phyloP scores from a whole-genome alignment of 106 monocot species.

The Dendrobium nobile region DNA sequence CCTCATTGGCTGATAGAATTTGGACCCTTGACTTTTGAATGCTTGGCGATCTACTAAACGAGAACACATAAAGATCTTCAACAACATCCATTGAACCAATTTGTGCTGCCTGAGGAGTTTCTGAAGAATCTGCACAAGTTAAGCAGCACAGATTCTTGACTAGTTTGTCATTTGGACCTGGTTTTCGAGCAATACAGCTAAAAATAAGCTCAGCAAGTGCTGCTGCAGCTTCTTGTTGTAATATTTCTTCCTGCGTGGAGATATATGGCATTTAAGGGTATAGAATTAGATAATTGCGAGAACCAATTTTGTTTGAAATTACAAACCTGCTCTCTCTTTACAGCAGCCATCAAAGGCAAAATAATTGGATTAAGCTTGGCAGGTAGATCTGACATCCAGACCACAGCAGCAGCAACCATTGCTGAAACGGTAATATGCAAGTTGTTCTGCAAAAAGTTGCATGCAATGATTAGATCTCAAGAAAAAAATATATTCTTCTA shows the following conservation, averaged over 20 bases:
- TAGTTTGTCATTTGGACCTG: conserved; percentile 93
- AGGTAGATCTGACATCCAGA: conserved; percentile 89
- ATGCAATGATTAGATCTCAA: conserved; percentile 5
- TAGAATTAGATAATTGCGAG: not conserved
- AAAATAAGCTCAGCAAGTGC: conserved; percentile 84
- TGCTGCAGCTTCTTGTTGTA: conserved; percentile 84
- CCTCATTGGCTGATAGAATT: conserved; percentile 40
- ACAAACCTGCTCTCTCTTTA: conserved; percentile 86
- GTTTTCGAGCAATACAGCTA: conserved; percentile 79
- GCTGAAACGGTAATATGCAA: conserved; percentile 87
- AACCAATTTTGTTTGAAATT: not conserved
- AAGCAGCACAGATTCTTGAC: conserved; percentile 76
- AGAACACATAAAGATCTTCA: conserved; percentile 73
- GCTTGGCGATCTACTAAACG: conserved; percentile 26
- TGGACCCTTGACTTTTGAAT: conserved; percentile 51
- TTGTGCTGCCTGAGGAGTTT: conserved; percentile 73
- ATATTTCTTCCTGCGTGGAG: conserved; percentile 71
- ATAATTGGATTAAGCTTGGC: conserved; percentile 85
- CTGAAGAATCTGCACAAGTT: conserved; percentile 69
- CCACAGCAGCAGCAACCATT: conserved; percentile 73
- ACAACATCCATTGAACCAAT: conserved; percentile 68
- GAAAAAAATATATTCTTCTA: conserved; percentile 3
- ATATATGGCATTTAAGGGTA: not conserved
- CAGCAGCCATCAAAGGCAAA: conserved; percentile 94
- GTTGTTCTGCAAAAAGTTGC: conserved; percentile 58